Conservation (phyloP, 495 filamentous ascomycete genomes). For the Aspergillus mulundensis region DNA sequence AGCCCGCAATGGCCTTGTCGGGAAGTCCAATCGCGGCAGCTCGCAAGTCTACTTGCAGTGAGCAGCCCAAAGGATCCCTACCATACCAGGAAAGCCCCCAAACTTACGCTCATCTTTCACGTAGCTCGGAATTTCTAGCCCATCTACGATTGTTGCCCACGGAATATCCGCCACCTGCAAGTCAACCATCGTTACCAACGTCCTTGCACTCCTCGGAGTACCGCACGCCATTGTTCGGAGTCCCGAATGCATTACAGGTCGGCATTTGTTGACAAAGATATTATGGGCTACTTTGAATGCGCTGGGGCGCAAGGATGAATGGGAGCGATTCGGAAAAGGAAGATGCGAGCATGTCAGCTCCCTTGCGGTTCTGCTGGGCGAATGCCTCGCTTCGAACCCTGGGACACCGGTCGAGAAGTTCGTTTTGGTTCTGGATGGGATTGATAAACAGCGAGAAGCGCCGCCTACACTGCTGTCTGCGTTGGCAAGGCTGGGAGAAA, state of each 20-base stretch:
- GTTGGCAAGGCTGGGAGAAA: slow-evolving; percentile 70
- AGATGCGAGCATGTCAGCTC: slow-evolving; percentile 75
- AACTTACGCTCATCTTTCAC: slow-evolving; percentile 16
- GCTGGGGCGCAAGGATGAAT: slow-evolving; percentile 37
- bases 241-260: slow-evolving; percentile 81
- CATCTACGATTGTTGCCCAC: slow-evolving; percentile 67
- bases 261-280: slow-evolving; percentile 72
- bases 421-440: slow-evolving; percentile 84
- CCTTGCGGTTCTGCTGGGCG: slow-evolving; percentile 64
- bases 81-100: not conserved
- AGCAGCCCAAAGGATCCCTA: slow-evolving; percentile 16
- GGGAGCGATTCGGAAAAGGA: slow-evolving; percentile 42
- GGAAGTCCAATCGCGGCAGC: slow-evolving; percentile 57
- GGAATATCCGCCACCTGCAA: slow-evolving; percentile 95
- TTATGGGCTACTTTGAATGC: slow-evolving; percentile 39
- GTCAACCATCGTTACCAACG: slow-evolving; percentile 58
- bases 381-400: slow-evolving; percentile 36
- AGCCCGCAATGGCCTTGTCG: slow-evolving; percentile 59
- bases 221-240: slow-evolving; percentile 71
- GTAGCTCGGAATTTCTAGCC: slow-evolving; percentile 41
- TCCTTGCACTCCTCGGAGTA: slow-evolving; percentile 54
- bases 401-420: slow-evolving; percentile 49
- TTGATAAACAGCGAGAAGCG: slow-evolving; percentile 81
- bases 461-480: slow-evolving; percentile 78
- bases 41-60: slow-evolving; percentile 60